phyloP scores from a whole-genome alignment of 208 protist genomes.

The Trypanosoma scelopori region DNA sequence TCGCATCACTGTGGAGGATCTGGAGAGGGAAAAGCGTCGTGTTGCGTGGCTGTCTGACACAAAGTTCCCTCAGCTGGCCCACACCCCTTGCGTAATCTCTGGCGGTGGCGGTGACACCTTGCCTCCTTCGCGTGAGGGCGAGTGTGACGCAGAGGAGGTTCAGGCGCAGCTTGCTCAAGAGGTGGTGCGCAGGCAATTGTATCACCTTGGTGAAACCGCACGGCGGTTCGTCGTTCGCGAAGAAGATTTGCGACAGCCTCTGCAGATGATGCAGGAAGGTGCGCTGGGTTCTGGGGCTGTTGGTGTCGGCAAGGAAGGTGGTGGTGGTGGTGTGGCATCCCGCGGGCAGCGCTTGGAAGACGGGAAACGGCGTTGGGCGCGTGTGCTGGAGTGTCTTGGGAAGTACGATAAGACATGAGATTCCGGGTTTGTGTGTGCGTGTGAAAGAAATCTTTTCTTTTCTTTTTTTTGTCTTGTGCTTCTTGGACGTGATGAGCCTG shows the following conservation, averaged over 20 bases:
- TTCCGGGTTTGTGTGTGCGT: not conserved
- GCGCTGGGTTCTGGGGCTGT: too few species aligned
- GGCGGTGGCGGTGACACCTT: not conserved
- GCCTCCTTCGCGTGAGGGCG: not conserved
- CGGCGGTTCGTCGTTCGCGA: conserved; percentile 16
- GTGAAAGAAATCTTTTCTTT: too few species aligned
- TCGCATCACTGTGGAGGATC: conserved; percentile 16
- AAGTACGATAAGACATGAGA: not conserved
- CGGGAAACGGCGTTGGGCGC: conserved; percentile 11
- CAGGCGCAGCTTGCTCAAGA: conserved; percentile 1
- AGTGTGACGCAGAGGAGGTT: conserved; percentile 2
- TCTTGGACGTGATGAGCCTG: too few species aligned
- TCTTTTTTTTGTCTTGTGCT: too few species aligned
- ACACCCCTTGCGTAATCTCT: not conserved
- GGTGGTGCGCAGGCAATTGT: not conserved
- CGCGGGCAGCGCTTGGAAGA: not conserved
- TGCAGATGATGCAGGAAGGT: not conserved
- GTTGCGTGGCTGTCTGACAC: conserved; percentile 1
- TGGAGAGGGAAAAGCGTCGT: conserved; percentile 10
- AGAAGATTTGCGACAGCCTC: conserved; percentile 19
- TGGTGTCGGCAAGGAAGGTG: not conserved
- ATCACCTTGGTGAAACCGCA: not conserved
- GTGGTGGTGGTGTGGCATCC: not conserved
- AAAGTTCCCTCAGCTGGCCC: not conserved
- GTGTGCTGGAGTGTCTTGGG: not conserved